Conservation (phyloP, 208 protist species). For the Trichomonas tenax region DNA sequence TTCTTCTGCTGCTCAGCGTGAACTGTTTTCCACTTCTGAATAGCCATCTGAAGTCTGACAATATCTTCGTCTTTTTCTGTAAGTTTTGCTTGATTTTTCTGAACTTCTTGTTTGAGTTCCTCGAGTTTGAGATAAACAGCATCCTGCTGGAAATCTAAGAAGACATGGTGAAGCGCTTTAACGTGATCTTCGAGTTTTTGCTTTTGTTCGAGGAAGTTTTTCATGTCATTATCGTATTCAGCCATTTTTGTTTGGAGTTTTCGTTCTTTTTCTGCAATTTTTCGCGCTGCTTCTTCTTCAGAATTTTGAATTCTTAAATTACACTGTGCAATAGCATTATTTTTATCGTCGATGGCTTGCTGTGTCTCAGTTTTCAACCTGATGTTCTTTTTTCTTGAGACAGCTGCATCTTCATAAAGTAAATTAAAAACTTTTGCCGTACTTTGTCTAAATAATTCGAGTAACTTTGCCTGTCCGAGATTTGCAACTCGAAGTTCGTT, state of each 20-base stretch:
- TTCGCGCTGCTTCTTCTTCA: background rate
- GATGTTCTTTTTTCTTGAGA: background rate
- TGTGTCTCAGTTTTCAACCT: background rate
- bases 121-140: background rate
- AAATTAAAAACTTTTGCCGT: background rate
- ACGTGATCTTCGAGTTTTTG: background rate
- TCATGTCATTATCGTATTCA: background rate
- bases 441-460: background rate
- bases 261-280: background rate
- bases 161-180: background rate
- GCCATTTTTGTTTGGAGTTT: background rate
- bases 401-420: background rate
- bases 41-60: background rate
- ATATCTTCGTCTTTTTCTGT: background rate
- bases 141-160: background rate
- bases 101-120: background rate
- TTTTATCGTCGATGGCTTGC: background rate
- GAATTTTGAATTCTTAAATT: background rate
- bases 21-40: background rate
- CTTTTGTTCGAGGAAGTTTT: background rate
- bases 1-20: background rate
- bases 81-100: background rate
- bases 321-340: background rate
- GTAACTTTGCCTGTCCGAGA: background rate
- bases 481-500: background rate